Evolutionary conservation across 306 rosid species (phyloP).

Genomic region (Vigna trinervia): DNA sequence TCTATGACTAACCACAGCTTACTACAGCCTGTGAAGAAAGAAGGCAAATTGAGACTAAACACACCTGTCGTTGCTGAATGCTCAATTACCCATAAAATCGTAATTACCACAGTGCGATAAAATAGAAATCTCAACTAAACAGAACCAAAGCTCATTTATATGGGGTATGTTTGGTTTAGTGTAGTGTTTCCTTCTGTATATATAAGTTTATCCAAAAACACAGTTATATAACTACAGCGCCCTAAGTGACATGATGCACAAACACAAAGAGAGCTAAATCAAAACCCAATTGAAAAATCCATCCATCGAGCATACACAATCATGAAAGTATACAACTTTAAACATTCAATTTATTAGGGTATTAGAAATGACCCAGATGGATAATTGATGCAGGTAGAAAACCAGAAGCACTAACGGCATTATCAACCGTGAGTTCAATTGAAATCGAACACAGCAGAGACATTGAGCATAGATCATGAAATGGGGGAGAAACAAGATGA

Average conservation of each 20-base stretch:
- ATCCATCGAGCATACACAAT: not conserved
- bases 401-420: not conserved
- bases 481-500: not conserved
- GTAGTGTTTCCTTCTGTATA: not conserved
- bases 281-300: slow-evolving; percentile 30
- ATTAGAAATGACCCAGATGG: slow-evolving; percentile 34
- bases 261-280: slow-evolving; percentile 26
- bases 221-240: not conserved
- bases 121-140: not conserved
- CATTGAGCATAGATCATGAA: slow-evolving; percentile 20
- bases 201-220: not conserved
- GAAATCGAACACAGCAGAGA: slow-evolving; percentile 15
- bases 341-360: not conserved
- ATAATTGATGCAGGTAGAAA: not conserved
- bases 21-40: slow-evolving; percentile 14
- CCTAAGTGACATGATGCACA: slow-evolving; percentile 6
- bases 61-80: not conserved
- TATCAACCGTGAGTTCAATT: not conserved
- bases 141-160: not conserved
- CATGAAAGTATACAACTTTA: not conserved
- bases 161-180: not conserved
- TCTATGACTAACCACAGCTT: slow-evolving; percentile 34
- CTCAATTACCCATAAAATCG: not conserved
- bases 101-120: not conserved
- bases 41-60: slow-evolving; percentile 25